Evolutionary conservation across 306 rosid species (phyloP), one percentile per base, ranked within the genome.

Genomic region (Datisca glomerata): DNA sequence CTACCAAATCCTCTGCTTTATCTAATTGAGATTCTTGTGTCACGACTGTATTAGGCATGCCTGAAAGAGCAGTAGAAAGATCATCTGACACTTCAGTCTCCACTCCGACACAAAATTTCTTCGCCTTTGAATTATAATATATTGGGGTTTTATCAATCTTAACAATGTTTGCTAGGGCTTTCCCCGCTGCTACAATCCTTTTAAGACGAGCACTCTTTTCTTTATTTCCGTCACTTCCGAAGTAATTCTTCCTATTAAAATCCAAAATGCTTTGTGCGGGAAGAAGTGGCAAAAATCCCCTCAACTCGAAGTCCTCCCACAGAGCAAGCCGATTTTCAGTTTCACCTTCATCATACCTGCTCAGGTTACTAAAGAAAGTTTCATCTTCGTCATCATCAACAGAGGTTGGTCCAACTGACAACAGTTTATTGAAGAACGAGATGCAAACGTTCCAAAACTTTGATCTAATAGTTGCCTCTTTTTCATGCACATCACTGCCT

Each of bases 241-340:
- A 60, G 32, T 84, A 56, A 32, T 51, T 73, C 66, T 84, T 84
- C 86, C 86, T 78, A 6, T 91, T 77, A 74, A 89, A 89, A 48
- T 89, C 84, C 82, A 89, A 73, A 66, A 84, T 70, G 42, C 67
- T 77, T 33, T 89, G 98, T 3, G 93, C 98, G 21, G 96, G 96
- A 67, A 80, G 69, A 53, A 89, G 92, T 18, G 98, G 96, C 70
- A 70, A 42, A 45, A 80, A 89, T 53, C 98, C 98, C 67, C 93
- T 78, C 53, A 89, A 66, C 68, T 89, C 95, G 56, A 80, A 49
- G 76, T 89, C 98, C 65, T 89, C 98, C 91, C 81, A 75, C 60
- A 89, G 64, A 65, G 98, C 95, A 72, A 75, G 75, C 32, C 85
- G 68, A 37, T 80, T 84, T 57, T 80, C 93, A 51, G 98, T 84